Evolutionary conservation across 495 filamentous ascomycete genomes (phyloP).

Genomic region (Schizothecium vesticola): DNA sequence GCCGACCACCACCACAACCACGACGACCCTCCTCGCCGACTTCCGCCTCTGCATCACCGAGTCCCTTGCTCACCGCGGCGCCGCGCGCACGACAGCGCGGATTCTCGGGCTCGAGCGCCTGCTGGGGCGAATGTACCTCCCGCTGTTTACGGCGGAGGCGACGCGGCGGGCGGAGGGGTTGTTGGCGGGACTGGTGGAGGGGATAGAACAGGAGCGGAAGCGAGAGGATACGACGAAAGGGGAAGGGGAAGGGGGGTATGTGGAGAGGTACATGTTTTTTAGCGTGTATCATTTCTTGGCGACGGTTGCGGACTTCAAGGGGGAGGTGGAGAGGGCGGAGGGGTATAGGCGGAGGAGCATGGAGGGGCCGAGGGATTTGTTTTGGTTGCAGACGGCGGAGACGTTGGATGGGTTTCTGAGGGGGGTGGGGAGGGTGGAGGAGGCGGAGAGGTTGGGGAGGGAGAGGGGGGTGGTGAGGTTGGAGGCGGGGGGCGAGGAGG

Average conservation of each 20-base stretch:
- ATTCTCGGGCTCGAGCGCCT: conserved; percentile 24
- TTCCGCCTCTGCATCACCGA: conserved; percentile 1
- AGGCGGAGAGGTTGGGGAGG: conserved; percentile 19
- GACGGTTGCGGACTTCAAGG: conserved; percentile 18
- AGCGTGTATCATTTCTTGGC: conserved; percentile 26
- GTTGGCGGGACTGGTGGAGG: conserved; percentile 5
- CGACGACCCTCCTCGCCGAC: conserved; percentile 11
- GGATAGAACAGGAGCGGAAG: conserved; percentile 3
- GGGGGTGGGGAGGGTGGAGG: conserved; percentile 11
- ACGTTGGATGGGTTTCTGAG: conserved; percentile 21
- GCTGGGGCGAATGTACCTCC: conserved; percentile 26
- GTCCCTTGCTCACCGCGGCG: conserved; percentile 9
- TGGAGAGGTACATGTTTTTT: conserved; percentile 28
- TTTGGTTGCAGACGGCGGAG: conserved; percentile 27
- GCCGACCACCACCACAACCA: conserved; percentile 12
- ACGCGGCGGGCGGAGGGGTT: conserved; percentile 13
- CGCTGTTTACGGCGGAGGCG: conserved; percentile 19
- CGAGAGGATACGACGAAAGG: background rate
- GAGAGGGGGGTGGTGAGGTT: conserved; percentile 7
- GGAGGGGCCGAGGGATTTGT: conserved; percentile 19
- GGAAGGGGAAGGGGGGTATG: conserved; percentile 10
- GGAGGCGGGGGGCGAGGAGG: background rate
- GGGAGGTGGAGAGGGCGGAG: conserved; percentile 11
- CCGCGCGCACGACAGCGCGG: conserved; percentile 16
- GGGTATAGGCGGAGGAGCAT: conserved; percentile 13